A percentile compares a stretch with the other conserved stretches of the same genome.
Evolutionary conservation across 148 eudicot genomes (phyloP).

Genomic region (Tetragonia tetragonoides): DNA sequence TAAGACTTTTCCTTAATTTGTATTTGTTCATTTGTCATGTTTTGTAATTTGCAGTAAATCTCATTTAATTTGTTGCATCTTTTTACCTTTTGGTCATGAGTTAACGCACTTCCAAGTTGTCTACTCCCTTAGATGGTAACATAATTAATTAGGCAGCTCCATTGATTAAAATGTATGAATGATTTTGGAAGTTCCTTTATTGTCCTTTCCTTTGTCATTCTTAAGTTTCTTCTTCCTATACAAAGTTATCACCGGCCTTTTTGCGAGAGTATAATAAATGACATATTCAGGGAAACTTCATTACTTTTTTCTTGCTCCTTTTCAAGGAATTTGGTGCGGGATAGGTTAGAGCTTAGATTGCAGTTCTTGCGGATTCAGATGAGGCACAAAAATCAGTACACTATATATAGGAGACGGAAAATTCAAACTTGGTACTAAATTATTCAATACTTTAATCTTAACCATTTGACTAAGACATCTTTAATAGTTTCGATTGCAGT

Average conservation of each 20-base stretch:
- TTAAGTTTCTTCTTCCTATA: background rate
- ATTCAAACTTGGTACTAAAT: no score
- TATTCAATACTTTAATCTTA: no score
- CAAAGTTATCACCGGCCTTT: background rate
- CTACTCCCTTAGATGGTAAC: slow-evolving; percentile 15
- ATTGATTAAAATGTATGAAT: background rate
- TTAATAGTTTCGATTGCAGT: no score
- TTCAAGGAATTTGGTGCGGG: background rate
- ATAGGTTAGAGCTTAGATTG: no score
- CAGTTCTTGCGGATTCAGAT: no score
- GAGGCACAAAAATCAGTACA: no score
- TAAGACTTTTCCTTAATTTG: slow-evolving; percentile 12
- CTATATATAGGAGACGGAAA: no score
- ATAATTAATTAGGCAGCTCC: slow-evolving; percentile 7
- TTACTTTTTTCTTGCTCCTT: background rate
- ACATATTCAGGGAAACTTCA: background rate
- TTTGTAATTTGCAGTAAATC: background rate
- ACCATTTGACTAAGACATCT: no score
- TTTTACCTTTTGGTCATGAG: background rate
- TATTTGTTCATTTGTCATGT: slow-evolving; percentile 29
- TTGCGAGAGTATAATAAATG: no score
- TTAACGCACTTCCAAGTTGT: background rate
- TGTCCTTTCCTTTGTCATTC: slow-evolving; percentile 17
- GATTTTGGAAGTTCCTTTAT: slow-evolving; percentile 12
- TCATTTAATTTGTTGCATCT: background rate